Evolutionary conservation across 2,329 filamentous ascomycete species (phyloP), one percentile per base, ranked within the genome.

Genomic region (Tolypocladium sp.): DNA sequence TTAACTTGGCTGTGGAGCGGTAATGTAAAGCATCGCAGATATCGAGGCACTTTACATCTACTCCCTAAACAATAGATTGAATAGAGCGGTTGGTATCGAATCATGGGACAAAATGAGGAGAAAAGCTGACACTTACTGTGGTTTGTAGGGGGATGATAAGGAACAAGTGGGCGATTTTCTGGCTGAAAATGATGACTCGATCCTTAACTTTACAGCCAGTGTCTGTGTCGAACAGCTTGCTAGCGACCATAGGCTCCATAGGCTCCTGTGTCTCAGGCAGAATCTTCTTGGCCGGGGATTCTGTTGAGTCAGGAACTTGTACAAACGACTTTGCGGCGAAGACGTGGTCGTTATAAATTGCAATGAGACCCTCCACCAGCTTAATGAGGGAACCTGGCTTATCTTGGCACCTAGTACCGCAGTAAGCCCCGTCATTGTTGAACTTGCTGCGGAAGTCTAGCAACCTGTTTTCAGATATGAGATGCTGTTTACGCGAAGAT

Each of bases 161-260:
- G 72, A 95, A 94, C 38, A 88, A 84, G 74, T 93, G 97, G 75
- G 91, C 95, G 65, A 99, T 79, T 77, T 96, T 97, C 81, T 99
- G 94, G 58, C 94, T 94, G 66, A 93, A 92, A 72, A 92, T 95
- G 61, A 97, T 88, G 63, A 99, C 91, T 66, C 93, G 89, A 69
- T 94, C 90, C 72, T 92, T 90, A 60, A 87, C 88, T 66, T 88
- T 82, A 7, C 88, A 83, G 70, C 90, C 90, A 68, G 92, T 89
- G 72, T 92, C 89, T 49, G 88, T 76, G 69, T 86, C 84, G 74
- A 87, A 88, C 63, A 84, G 78, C 71, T 83, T 84, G 12, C 84
- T 82, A 1, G 83, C 85, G 35, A 80, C 74, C 59, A 86, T 80
- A 67, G 87, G 93, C 74, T 91, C 92, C 64, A 88, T 79, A 60